Evolutionary conservation across 2,329 filamentous ascomycete genomes (phyloP).

Genomic region (Botrytis porri): DNA sequence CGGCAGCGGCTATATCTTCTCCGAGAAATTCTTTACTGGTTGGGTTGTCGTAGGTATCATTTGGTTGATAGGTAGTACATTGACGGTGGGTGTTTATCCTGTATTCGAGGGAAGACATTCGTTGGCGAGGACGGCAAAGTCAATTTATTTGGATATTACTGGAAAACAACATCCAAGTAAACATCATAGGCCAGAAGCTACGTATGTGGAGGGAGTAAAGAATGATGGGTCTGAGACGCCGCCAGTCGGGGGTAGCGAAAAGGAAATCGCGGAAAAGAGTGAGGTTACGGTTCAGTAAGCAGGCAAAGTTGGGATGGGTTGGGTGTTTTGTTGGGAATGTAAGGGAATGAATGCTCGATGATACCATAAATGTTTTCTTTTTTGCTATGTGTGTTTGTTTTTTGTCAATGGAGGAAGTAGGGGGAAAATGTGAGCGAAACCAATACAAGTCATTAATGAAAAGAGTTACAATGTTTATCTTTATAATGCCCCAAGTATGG

Average conservation of each 20-base stretch:
- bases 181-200: constrained; percentile 32
- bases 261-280: constrained; percentile 22
- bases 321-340: background rate
- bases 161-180: constrained; percentile 39
- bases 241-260: constrained; percentile 26
- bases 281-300: background rate
- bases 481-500: background rate
- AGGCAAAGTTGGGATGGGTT: background rate
- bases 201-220: constrained; percentile 32
- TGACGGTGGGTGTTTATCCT: constrained; percentile 77
- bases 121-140: constrained; percentile 57
- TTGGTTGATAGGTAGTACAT: constrained; percentile 72
- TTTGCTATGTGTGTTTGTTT: background rate
- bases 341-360: background rate
- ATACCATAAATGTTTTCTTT: background rate
- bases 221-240: constrained; percentile 28
- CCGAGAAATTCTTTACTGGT: constrained; percentile 76
- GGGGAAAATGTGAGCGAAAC: background rate
- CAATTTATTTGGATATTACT: constrained; percentile 60
- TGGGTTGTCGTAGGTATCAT: constrained; percentile 76
- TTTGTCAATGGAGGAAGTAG: too few relatives aligned
- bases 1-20: constrained; percentile 76
- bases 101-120: constrained; percentile 74
- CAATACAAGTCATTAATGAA: background rate
- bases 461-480: background rate